Evolutionary conservation across 2,329 filamentous ascomycete species (phyloP), one percentile per base, ranked within the genome.

Genomic region (Phaeomoniella chlamydospora): DNA sequence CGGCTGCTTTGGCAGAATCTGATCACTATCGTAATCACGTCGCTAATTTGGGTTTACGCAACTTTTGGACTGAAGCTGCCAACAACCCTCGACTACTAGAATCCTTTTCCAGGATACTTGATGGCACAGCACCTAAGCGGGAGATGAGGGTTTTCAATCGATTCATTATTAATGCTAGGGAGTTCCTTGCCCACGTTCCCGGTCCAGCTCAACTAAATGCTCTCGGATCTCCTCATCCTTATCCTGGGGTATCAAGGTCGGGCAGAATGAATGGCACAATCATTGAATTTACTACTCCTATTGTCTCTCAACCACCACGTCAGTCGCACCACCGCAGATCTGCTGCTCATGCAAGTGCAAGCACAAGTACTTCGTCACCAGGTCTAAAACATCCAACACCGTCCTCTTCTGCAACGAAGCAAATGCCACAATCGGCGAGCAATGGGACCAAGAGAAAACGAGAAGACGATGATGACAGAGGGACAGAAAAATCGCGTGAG

Each of bases 401-500:
- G 6, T n/a, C n/a, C n/a, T n/a, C n/a, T n/a, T n/a, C n/a, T n/a
- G 22, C n/a, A 6, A 26, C 22, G 22, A 26, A 26, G 22, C 22
- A 6, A n/a, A 9, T n/a, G n/a, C 22, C 22, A n/a, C n/a, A 9
- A 26, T n/a, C 22, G n/a, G 22, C 22, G 6, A 26, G 6, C 9
- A 26, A 26, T 26, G 22, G 22, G 6, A n/a, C n/a, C 22, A 26
- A 26, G 22, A 26, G 22, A n/a, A 26, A 26, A n/a, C 22, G 22
- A 26, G 22, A 26, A 26, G 22, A 26, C 59, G 35, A 59, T 62
- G 37, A 56, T 55, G 16, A 47, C 56, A n/a, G n/a, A n/a, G 18
- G 40, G 62, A 39, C 52, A 52, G 38, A 62, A 56, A 45, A 65
- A 61, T 45, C 53, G 58, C 46, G 54, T 55, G 42, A 39, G 43